Evolutionary conservation across 805 yeast species (phyloP), one percentile per base, ranked within the genome.

Genomic region (Wickerhamomyces subpelliculosus): DNA sequence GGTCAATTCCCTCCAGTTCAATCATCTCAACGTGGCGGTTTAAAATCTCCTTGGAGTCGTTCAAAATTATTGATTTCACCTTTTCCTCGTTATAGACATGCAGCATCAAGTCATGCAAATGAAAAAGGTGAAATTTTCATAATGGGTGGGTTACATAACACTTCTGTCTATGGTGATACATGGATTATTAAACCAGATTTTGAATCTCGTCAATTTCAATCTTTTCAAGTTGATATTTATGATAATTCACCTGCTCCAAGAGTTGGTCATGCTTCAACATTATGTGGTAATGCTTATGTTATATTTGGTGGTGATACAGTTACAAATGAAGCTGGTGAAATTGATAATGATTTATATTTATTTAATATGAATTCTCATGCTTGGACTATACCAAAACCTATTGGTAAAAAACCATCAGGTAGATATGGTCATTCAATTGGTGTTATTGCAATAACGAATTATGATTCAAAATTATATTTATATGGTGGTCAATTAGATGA

Each of bases 261-360:
- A 51, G 96, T 90, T 7, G 97, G 97, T 4, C 99, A 93, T 61
- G 86, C 96, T 6, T 73, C 95, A 2, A 84, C 89, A 9, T 69
- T 90, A 25, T 81, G 95, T 43, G 98, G 97, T 12, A 90, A 89
- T 55, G 97, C 97, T 1, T 93, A 82, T 53, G 88, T 93, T 32
- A 77, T 93, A 12, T 90, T 86, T 61, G 98, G 97, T 26, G 99
- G 99, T 52, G 98, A 93, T 57, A 93, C 97, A 2, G 83, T 79
- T 36, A 81, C 88, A 26, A 87, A 83, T 54, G 73, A 73, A 35
- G 70, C 71, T 36, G 87, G 87, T 6, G 78, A 75, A 40, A 80
- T 94, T 47, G 99, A 93, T 62, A 89, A 90, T 61, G 86, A 84
- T 55, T 67, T 93, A 43, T 93, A 93, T 59, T 72, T 93, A 51